These are phyloP conservation scores for Coniferiporia weirii DNA, from an alignment of 1,284 basidiomycete species.

Conservation along the genomic window DNA sequence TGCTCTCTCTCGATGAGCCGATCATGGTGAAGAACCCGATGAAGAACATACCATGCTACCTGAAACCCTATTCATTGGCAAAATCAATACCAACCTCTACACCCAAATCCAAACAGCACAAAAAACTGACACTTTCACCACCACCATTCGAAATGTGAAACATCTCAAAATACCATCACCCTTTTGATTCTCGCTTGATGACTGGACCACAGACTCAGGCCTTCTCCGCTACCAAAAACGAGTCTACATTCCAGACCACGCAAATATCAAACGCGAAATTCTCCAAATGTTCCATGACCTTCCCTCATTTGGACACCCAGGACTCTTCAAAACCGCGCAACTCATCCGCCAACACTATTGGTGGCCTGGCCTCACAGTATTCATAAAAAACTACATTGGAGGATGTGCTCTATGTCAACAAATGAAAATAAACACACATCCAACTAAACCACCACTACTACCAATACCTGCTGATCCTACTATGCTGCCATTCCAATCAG, in stretches of 20 bases:
- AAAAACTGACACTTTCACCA: neutral
- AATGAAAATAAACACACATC: conserved; percentile 27
- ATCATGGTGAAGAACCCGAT: conserved; percentile 28
- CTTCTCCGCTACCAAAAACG: conserved; percentile 18
- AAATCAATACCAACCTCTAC: conserved; percentile 11
- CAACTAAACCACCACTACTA: conserved; percentile 10
- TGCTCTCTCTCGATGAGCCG: conserved; percentile 34
- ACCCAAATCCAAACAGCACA: neutral
- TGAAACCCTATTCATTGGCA: conserved; percentile 23
- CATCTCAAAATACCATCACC: neutral
- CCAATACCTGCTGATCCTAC: neutral
- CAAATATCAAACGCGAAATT: conserved; percentile 22
- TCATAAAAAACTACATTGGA: conserved; percentile 31
- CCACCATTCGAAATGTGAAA: neutral
- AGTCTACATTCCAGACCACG: conserved; percentile 24
- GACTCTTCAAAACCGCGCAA: conserved; percentile 33
- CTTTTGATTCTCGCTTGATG: neutral
- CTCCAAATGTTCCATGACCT: conserved; percentile 29
- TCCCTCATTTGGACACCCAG: conserved; percentile 34
- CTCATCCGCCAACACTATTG: conserved; percentile 34
- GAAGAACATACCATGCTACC: conserved; percentile 31
- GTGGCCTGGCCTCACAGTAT: conserved; percentile 37
- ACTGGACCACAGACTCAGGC: conserved; percentile 16
- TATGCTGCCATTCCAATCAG: conserved; percentile 11
- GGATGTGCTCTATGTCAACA: conserved; percentile 36